These are phyloP conservation scores for Macadamia integrifolia DNA, from an alignment of 164 flowering plant genomes.

Conservation along the genomic window DNA sequence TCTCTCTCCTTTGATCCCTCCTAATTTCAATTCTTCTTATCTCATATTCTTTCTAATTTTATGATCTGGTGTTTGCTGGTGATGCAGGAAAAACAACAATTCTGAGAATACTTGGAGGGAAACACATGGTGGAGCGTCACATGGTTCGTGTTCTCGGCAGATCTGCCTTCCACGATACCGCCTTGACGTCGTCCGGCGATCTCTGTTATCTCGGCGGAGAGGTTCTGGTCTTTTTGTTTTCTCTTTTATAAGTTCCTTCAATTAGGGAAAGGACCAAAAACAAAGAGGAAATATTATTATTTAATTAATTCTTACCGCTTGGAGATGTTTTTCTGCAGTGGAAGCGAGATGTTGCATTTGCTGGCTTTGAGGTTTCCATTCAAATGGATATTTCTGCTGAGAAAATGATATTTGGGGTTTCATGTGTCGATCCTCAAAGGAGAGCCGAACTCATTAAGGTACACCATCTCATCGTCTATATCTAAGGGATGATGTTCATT, in stretches of 20 bases:
- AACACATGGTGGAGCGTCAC: slow-evolving; percentile 91
- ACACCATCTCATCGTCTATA: background rate
- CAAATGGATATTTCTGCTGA: slow-evolving; percentile 97
- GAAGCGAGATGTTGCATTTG: slow-evolving; percentile 96
- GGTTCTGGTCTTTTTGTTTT: slow-evolving; percentile 32
- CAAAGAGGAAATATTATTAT: no score
- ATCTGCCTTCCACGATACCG: slow-evolving; percentile 94
- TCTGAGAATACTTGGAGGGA: slow-evolving; percentile 90
- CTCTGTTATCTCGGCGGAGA: slow-evolving; percentile 92
- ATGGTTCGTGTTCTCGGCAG: slow-evolving; percentile 90
- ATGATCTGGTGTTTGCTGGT: background rate
- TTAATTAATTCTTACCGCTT: background rate
- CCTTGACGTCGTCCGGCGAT: slow-evolving; percentile 76
- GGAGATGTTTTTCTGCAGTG: slow-evolving; percentile 48
- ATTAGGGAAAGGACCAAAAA: no score
- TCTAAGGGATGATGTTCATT: background rate
- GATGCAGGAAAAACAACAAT: slow-evolving; percentile 87
- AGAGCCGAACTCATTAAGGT: slow-evolving; percentile 86
- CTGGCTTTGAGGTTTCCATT: slow-evolving; percentile 92
- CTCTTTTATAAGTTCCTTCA: background rate
- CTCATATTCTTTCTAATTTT: background rate
- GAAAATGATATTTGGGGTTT: slow-evolving; percentile 89
- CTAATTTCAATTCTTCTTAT: background rate
- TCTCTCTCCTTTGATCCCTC: background rate
- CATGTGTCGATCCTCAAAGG: slow-evolving; percentile 72